Base-by-base conservation (phyloP, 208 protist genomes). In the Acanthamoeba polyphaga region DNA sequence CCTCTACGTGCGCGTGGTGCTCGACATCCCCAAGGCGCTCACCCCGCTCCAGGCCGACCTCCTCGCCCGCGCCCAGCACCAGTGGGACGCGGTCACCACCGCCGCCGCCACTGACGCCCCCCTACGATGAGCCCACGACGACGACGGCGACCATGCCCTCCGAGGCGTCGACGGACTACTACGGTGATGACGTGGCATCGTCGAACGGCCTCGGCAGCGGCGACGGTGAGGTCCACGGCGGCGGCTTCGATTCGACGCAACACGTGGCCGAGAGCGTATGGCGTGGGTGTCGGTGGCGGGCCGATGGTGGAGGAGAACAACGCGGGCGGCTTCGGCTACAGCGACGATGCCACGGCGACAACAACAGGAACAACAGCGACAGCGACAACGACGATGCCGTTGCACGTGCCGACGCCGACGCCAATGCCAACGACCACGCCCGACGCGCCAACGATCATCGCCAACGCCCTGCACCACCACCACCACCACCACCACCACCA, bases 41-140 rank as follows among this genome's bases (percentile, higher is more conserved):
- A 78, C 70, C 22, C 34, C 70, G 13, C 70, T 32, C 70, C 70
- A 78, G 70, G 34, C 70, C 70, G 32, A 78, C n/a, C 70, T 78
- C 34, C 70, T 78, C 34, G 32, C 32, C 34, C 70, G 34, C 70
- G n/a, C 32, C 70, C 70, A 78, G 34, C 32, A 19, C 32, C 32
- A 32, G 15, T 78, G 70, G 70, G 22, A 78, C 32, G 32, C 13
- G 70, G 32, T 29, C 70, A 24, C 12, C 17, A 24, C 58, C 3
- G 2, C 12, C 17, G 5, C 58, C 58, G 58, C 58, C 17, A 24
- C 58, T 2, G 5, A 3, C 17, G 6, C 58, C 17, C 2, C 17
- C 58, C 58, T 27, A 24, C 13, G 58, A 62, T 10, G 58, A 62
- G 58, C 22, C 58, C 17, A 24, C 58, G 58, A 15, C 58, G 58